Conservation (phyloP, 2,329 filamentous ascomycete species). For the Cladosporium sp. region DNA sequence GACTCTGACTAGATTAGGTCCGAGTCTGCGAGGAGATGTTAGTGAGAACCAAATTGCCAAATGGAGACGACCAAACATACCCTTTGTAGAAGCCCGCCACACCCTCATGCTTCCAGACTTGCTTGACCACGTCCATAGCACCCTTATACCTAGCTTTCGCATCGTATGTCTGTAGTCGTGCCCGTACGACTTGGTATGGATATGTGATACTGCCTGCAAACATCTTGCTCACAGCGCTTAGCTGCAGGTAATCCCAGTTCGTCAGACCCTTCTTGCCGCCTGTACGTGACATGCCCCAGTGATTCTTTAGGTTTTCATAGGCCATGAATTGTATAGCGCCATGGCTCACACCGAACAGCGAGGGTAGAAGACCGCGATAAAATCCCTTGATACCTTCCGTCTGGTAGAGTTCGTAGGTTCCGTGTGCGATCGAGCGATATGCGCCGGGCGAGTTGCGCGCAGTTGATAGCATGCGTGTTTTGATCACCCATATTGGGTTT, state of each 20-base stretch:
- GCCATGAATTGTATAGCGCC: conserved; percentile 94
- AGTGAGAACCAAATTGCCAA: neutral
- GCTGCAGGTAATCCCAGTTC: conserved; percentile 72
- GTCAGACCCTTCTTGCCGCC: conserved; percentile 47
- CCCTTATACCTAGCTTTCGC: conserved; percentile 69
- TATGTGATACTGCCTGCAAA: conserved; percentile 88
- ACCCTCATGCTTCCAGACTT: conserved; percentile 78
- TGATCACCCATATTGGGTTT: conserved; percentile 97
- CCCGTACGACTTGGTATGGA: conserved; percentile 88
- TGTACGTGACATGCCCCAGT: conserved; percentile 44
- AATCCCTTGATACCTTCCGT: conserved; percentile 75
- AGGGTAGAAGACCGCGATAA: conserved; percentile 80
- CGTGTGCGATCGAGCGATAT: conserved; percentile 73
- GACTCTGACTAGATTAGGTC: conserved; percentile 84
- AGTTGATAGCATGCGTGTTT: conserved; percentile 92
- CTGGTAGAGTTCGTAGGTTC: conserved; percentile 61
- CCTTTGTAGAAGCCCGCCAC: conserved; percentile 85
- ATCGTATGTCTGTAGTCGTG: conserved; percentile 84
- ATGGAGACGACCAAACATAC: conserved; percentile 23
- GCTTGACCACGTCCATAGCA: conserved; percentile 65
- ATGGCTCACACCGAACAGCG: conserved; percentile 81
- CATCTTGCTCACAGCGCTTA: conserved; percentile 78
- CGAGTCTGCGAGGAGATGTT: conserved; percentile 43
- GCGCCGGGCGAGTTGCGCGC: conserved; percentile 70
- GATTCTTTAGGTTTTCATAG: conserved; percentile 72